phyloP scores from a whole-genome alignment of 176 grass and related monocot species.

The Guadua angustifolia region DNA sequence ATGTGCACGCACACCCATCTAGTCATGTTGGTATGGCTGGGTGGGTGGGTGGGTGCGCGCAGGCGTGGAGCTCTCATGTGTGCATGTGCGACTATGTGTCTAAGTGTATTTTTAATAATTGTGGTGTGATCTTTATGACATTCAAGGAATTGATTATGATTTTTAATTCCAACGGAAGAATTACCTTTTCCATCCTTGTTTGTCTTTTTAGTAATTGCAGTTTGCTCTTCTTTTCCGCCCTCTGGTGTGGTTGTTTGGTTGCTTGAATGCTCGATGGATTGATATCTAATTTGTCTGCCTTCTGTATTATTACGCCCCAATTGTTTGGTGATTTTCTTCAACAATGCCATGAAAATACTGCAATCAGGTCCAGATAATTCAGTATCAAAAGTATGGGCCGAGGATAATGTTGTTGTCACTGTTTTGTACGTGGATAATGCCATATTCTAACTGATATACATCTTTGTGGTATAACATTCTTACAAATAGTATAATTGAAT shows the following conservation, averaged over 20 bases:
- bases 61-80: background rate
- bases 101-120: background rate
- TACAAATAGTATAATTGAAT: background rate
- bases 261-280: constrained; percentile 18
- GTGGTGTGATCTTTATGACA: background rate
- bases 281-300: background rate
- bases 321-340: background rate
- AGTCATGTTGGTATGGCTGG: background rate
- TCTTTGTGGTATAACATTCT: constrained; percentile 4
- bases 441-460: background rate
- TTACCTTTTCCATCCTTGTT: background rate
- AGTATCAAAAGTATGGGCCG: constrained; percentile 21
- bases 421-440: background rate
- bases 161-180: constrained; percentile 20
- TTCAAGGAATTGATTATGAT: background rate
- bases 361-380: constrained; percentile 9
- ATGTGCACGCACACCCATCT: background rate
- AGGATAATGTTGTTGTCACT: background rate
- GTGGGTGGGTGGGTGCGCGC: background rate
- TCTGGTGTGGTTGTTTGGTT: background rate
- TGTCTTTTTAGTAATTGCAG: background rate
- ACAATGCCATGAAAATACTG: background rate
- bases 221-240: constrained; percentile 10
- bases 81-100: background rate
- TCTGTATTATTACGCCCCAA: background rate